Conservation (phyloP, 2,329 filamentous ascomycete genomes). For the Cryphonectria nitschkei region DNA sequence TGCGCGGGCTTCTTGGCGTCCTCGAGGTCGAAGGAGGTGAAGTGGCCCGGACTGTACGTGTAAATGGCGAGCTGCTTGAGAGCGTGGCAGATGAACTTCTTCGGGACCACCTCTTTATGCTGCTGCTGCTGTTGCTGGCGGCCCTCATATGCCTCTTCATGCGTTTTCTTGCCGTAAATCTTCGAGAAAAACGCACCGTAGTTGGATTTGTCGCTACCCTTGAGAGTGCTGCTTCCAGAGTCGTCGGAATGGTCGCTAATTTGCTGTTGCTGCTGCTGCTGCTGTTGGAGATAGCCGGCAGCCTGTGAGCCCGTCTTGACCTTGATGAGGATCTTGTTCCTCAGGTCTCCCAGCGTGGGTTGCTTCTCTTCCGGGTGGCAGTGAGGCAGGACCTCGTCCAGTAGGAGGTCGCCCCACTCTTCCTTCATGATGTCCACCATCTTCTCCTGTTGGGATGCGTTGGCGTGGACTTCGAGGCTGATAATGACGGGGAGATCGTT, state of each 20-base stretch:
- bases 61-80: conserved; percentile 81
- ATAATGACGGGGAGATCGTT: conserved; percentile 85
- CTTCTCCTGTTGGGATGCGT: conserved; percentile 78
- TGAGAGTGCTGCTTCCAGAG: conserved; percentile 26
- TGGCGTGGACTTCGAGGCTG: conserved; percentile 88
- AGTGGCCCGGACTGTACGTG: conserved; percentile 75
- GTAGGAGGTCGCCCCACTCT: conserved; percentile 75
- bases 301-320: conserved; percentile 59
- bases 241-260: conserved; percentile 17
- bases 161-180: conserved; percentile 42
- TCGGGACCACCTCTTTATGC: conserved; percentile 40
- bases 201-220: conserved; percentile 38
- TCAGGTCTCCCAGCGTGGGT: conserved; percentile 71
- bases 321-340: conserved; percentile 81
- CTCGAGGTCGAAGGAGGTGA: conserved; percentile 70
- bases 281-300: conserved; percentile 36
- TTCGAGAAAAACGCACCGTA: conserved; percentile 36
- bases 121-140: not conserved
- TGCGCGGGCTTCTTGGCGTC: conserved; percentile 62
- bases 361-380: conserved; percentile 59
- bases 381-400: conserved; percentile 60
- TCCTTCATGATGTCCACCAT: conserved; percentile 96
- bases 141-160: conserved; percentile 48
- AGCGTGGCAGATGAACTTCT: conserved; percentile 66
- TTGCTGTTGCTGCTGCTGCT: not conserved